phyloP scores from a whole-genome alignment of 116 monocot species.

The Zostera marina region DNA sequence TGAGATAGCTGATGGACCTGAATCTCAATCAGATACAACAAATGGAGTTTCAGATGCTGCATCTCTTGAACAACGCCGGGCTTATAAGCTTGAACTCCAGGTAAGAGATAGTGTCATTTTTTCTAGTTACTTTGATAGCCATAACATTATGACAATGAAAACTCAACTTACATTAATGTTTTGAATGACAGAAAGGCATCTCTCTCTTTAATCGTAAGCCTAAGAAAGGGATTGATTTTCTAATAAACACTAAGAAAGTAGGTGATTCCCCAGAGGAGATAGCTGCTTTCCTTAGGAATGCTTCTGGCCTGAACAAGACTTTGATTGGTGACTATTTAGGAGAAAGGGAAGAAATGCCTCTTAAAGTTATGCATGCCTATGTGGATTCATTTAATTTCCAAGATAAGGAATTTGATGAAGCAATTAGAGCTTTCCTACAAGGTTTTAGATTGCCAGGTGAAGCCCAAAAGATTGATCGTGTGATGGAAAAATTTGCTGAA shows the following conservation, averaged over 20 bases:
- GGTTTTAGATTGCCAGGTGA: conserved; percentile 96
- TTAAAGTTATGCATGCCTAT: conserved; percentile 97
- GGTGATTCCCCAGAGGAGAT: conserved; percentile 86
- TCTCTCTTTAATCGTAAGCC: conserved; percentile 95
- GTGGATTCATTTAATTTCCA: conserved; percentile 99
- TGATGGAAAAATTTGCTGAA: conserved; percentile 98
- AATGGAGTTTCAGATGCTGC: conserved; percentile 59
- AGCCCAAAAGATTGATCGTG: conserved; percentile 95
- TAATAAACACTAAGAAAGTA: conserved; percentile 68
- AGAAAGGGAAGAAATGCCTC: conserved; percentile 79
- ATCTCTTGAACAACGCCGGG: conserved; percentile 75
- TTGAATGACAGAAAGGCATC: conserved; percentile 76
- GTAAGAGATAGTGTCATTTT: conserved; percentile 14
- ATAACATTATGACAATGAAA: not conserved
- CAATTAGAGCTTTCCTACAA: conserved; percentile 72
- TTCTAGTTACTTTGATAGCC: not conserved
- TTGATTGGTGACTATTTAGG: conserved; percentile 96
- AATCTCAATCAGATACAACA: conserved; percentile 51
- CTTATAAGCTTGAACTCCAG: conserved; percentile 96
- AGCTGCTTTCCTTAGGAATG: conserved; percentile 75
- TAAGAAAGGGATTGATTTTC: conserved; percentile 90
- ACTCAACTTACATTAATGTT: not conserved
- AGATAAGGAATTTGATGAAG: conserved; percentile 91
- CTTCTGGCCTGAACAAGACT: conserved; percentile 71
- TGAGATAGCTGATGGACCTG: conserved; percentile 39